Percentiles rank a stretch among this genome's conserved stretches.
phyloP scores from a whole-genome alignment of 176 grass and related monocot species.

The Raddia distichophylla region DNA sequence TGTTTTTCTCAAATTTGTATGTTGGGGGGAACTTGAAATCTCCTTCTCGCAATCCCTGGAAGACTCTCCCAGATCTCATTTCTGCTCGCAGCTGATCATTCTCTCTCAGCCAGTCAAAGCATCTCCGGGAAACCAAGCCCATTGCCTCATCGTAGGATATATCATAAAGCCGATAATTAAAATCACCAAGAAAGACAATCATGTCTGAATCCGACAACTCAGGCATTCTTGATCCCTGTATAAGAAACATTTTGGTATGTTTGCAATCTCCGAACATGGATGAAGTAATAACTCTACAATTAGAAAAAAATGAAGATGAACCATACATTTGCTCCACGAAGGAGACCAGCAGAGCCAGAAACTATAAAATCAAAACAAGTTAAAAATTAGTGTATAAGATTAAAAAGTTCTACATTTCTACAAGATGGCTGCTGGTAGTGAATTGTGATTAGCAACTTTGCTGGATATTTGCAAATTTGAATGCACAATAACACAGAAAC shows the following conservation, averaged over 20 bases:
- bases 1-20: constrained; percentile 92
- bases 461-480: constrained; percentile 19
- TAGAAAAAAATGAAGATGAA: constrained; percentile 41
- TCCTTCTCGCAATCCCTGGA: constrained; percentile 91
- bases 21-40: constrained; percentile 78
- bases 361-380: constrained; percentile 57
- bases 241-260: constrained; percentile 40
- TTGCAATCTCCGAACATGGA: constrained; percentile 36
- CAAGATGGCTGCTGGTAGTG: constrained; percentile 11
- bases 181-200: constrained; percentile 95
- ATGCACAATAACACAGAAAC: constrained; percentile 18
- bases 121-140: constrained; percentile 59
- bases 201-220: constrained; percentile 80
- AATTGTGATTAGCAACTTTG: constrained; percentile 26
- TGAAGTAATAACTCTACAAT: constrained; percentile 10
- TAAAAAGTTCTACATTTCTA: constrained; percentile 22
- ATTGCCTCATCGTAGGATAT: constrained; percentile 84
- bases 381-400: constrained; percentile 27
- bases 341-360: constrained; percentile 55
- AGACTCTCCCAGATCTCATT: constrained; percentile 82
- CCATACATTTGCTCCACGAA: constrained; percentile 78
- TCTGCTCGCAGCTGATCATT: constrained; percentile 88
- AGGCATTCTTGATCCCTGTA: constrained; percentile 58
- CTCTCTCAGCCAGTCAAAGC: constrained; percentile 68
- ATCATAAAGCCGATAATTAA: constrained; percentile 82